Base-by-base conservation (phyloP, 192 early-diverging fungal genomes). In the Umbelopsis ramanniana region DNA sequence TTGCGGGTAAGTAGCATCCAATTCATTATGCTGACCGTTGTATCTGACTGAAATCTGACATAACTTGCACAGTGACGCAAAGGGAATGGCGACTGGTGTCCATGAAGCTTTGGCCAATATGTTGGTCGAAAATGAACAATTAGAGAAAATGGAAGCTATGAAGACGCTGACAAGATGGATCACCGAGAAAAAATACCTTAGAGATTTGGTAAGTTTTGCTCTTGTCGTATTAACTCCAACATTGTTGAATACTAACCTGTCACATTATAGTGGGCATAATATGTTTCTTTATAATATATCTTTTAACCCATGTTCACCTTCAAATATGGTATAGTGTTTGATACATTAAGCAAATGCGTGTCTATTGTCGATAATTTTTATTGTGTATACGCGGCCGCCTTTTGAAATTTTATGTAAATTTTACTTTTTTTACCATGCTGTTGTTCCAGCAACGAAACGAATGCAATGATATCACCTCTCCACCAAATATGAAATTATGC, bases 71-170 rank as follows among this genome's bases (percentile, higher is more conserved):
- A 88, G 92, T 67, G 93, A 94, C 79, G 90, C 91, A 17, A 88
- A 92, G 76, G 92, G 93, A 7, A 97, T 97, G 95, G 94, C 92
- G 45, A 92, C 90, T 75, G 92, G 88, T 47, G 93, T 98, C 17
- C 89, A 98, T 71, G 86, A 88, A 37, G 87, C 90, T 9, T 77
- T 98, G 33, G 86, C 84, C 2, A 86, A 89, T 29, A 86, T 97
- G 47, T 38, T 93, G 0, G 72, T 70, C 4, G 74, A 86, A 23
- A 70, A 88, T 63, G 87, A 77, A 5, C 71, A 82, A 2, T 53
- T 88, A n/a, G 79, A 83, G 14, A 80, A 70, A 22, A 45, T 76
- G 3, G 87, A 81, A n/a, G 88, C 87, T 0, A 82, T 86, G 45
- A 79, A 85, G 76, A 72, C 86, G 47, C 73, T 94, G 70, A 83